phyloP scores from a whole-genome alignment of 192 early-diverging fungal species.

The Cetraspora pellucida region DNA sequence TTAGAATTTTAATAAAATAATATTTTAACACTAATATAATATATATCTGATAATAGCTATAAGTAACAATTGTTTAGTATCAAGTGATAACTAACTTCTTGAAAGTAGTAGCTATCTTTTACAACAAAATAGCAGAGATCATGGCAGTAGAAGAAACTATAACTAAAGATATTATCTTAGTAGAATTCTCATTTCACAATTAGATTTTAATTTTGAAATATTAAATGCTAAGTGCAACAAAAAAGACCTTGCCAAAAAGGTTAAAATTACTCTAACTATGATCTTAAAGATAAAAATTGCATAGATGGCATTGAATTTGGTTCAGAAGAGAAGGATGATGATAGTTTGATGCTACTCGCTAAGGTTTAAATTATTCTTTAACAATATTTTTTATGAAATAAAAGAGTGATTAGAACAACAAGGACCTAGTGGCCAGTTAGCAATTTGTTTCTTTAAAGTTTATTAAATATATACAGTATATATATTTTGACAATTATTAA shows the following conservation, averaged over 20 bases:
- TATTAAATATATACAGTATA: neutral
- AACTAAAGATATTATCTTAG: constrained; percentile 42
- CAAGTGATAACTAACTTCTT: constrained; percentile 49
- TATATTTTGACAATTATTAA: neutral
- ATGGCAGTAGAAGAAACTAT: constrained; percentile 46
- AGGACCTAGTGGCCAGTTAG: constrained; percentile 54
- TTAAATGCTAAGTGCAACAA: constrained; percentile 96
- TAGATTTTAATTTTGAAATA: constrained; percentile 94
- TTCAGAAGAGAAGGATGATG: constrained; percentile 56
- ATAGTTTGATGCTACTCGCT: constrained; percentile 54
- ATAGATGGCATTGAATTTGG: constrained; percentile 40
- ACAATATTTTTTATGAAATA: constrained; percentile 95
- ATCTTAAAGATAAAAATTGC: constrained; percentile 38
- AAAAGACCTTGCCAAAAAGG: constrained; percentile 76
- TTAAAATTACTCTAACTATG: constrained; percentile 48
- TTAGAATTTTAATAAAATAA: neutral
- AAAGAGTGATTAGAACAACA: constrained; percentile 77
- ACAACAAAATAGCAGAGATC: constrained; percentile 47
- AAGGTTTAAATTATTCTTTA: constrained; percentile 84
- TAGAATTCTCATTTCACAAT: constrained; percentile 54
- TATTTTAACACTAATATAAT: neutral
- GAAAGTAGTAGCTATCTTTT: constrained; percentile 54
- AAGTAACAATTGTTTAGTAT: constrained; percentile 34
- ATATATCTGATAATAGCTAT: neutral
- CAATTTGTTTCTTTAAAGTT: neutral